Evolutionary conservation across 2,329 filamentous ascomycete genomes (phyloP).

Genomic region (Penicillium sp.): DNA sequence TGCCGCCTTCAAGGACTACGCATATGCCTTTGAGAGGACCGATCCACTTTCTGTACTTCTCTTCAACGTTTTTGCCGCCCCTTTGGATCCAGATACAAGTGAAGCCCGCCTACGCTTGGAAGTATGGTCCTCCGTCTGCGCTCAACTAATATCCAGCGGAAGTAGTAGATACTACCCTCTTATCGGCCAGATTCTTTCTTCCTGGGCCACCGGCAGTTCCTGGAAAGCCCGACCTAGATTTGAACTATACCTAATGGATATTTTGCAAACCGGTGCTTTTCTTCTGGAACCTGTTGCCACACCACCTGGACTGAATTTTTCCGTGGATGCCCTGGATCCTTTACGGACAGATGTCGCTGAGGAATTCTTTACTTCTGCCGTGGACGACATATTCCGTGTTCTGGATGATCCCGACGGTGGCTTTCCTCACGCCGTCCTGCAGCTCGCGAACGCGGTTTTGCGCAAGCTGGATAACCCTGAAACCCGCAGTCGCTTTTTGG

Average conservation of each 20-base stretch:
- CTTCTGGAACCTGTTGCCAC: slow-evolving; percentile 81
- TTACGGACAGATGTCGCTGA: slow-evolving; percentile 79
- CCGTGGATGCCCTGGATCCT: slow-evolving; percentile 61
- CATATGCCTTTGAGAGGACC: slow-evolving; percentile 83
- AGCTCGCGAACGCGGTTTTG: slow-evolving; percentile 79
- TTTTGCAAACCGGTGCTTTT: slow-evolving; percentile 88
- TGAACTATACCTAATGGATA: slow-evolving; percentile 92
- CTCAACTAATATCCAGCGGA: slow-evolving; percentile 72
- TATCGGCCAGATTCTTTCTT: slow-evolving; percentile 76
- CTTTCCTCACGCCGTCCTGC: slow-evolving; percentile 79
- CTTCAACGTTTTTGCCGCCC: slow-evolving; percentile 85
- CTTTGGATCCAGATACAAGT: slow-evolving; percentile 72
- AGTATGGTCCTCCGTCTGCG: slow-evolving; percentile 84
- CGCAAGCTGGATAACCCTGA: slow-evolving; percentile 67
- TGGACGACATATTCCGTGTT: slow-evolving; percentile 76
- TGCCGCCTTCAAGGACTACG: slow-evolving; percentile 68
- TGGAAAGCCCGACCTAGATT: slow-evolving; percentile 88
- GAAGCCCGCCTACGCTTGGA: slow-evolving; percentile 77
- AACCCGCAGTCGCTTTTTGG: slow-evolving; percentile 68
- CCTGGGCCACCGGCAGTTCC: slow-evolving; percentile 79
- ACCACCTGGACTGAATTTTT: slow-evolving; percentile 66
- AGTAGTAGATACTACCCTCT: slow-evolving; percentile 75
- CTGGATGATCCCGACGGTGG: slow-evolving; percentile 83
- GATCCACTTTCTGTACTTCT: slow-evolving; percentile 81
- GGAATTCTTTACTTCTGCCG: slow-evolving; percentile 80